phyloP scores from a whole-genome alignment of 2,329 filamentous ascomycete genomes.

The Sporothrix curviconia region DNA sequence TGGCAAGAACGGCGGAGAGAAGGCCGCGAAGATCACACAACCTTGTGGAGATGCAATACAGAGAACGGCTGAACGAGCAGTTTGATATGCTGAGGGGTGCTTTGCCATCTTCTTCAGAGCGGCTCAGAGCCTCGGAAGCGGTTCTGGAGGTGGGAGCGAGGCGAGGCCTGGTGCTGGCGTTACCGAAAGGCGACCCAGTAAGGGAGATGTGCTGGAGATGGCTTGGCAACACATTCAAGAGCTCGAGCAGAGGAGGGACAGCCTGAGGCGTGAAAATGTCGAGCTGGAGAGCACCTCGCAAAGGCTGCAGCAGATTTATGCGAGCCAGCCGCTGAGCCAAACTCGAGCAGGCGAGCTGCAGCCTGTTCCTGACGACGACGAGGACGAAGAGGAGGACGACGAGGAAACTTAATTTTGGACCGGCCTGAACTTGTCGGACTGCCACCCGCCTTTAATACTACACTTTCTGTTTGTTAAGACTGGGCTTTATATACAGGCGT shows the following conservation, averaged over 20 bases:
- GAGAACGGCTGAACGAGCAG: constrained; percentile 18
- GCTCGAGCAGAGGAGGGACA: constrained; percentile 27
- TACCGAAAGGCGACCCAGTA: constrained; percentile 28
- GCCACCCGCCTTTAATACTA: neutral
- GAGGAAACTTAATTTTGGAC: neutral
- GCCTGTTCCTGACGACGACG: neutral
- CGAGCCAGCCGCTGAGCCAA: neutral
- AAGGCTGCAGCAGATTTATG: constrained; percentile 14
- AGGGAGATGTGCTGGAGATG: constrained; percentile 32
- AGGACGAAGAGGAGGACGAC: neutral
- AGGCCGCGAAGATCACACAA: constrained; percentile 16
- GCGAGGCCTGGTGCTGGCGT: constrained; percentile 9
- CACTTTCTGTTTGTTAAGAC: no score
- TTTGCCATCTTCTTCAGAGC: constrained; percentile 20
- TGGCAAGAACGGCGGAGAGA: constrained; percentile 18
- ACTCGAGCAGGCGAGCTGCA: neutral
- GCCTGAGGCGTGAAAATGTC: constrained; percentile 26
- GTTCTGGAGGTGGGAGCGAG: neutral
- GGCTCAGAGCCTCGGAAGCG: neutral
- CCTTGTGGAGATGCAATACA: constrained; percentile 21
- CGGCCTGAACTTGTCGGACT: no score
- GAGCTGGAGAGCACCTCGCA: constrained; percentile 20
- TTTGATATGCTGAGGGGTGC: constrained; percentile 20
- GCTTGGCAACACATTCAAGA: constrained; percentile 29
- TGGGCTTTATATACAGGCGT: no score